phyloP scores from a whole-genome alignment of 192 early-diverging fungal species.

The Oehlia diaphana region DNA sequence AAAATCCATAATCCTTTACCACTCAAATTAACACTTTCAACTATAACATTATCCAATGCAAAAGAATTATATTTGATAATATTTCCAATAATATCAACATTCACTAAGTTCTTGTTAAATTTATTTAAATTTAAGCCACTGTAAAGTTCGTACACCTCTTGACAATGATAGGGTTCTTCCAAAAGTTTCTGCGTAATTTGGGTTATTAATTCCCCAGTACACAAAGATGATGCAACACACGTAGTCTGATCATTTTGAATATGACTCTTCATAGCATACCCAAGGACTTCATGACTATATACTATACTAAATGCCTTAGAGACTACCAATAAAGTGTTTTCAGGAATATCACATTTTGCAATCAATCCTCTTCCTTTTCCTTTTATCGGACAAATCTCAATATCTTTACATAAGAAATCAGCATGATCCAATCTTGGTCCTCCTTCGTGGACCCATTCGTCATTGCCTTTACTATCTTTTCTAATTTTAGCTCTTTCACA shows the following conservation, averaged over 20 bases:
- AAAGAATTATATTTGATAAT: too few species aligned
- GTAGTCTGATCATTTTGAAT: not conserved
- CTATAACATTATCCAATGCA: too few species aligned
- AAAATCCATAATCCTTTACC: not conserved
- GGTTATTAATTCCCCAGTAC: not conserved
- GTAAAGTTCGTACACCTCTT: not conserved
- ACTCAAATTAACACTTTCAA: too few species aligned
- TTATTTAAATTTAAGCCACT: not conserved
- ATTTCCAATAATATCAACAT: too few species aligned
- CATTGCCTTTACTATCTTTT: not conserved
- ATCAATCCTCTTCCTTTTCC: constrained; percentile 4
- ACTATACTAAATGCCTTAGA: too few species aligned
- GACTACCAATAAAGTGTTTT: too few species aligned
- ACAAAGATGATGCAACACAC: too few species aligned
- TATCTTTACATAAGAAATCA: not conserved
- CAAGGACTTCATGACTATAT: too few species aligned
- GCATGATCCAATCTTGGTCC: constrained; percentile 15
- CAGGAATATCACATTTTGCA: not conserved
- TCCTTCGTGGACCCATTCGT: not conserved
- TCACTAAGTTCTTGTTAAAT: too few species aligned
- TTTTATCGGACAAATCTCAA: not conserved
- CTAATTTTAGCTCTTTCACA: not conserved
- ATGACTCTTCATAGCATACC: not conserved
- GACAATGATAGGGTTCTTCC: not conserved
- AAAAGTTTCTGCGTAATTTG: not conserved